These are phyloP conservation scores for Fusarium sp. DNA, from an alignment of 2,329 filamentous ascomycete species.

Conservation along the genomic window DNA sequence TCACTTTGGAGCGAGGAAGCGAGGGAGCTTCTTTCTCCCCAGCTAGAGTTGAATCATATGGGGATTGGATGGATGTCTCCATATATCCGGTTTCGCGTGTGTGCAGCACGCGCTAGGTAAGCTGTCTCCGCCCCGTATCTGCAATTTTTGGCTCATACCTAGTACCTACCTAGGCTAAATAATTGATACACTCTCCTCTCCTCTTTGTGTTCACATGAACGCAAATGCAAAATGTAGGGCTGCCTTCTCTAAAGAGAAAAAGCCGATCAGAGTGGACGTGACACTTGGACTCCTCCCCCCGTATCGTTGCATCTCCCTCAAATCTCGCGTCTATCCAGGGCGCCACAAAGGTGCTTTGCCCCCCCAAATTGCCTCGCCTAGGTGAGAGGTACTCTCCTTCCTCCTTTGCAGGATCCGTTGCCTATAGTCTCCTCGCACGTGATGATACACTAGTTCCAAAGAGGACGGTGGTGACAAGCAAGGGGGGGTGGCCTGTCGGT, in stretches of 20 bases:
- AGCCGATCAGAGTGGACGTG: not conserved
- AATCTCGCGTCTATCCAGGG: conserved; percentile 30
- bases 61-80: conserved; percentile 8
- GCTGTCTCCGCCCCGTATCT: not conserved
- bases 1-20: not conserved
- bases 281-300: not conserved
- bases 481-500: conserved; percentile 20
- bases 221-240: not conserved
- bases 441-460: conserved; percentile 30
- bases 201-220: not conserved
- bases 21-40: not conserved
- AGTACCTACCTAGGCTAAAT: not conserved
- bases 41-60: not conserved
- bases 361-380: conserved; percentile 9
- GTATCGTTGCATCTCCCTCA: conserved; percentile 2
- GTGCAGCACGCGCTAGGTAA: not conserved
- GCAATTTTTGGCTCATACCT: conserved; percentile 9
- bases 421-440: conserved; percentile 32
- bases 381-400: conserved; percentile 15
- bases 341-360: conserved; percentile 26
- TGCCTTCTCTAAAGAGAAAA: not conserved
- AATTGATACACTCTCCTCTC: not conserved
- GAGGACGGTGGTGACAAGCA: conserved; percentile 1
- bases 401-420: conserved; percentile 24
- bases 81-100: conserved; percentile 29